Evolutionary conservation across 1,284 basidiomycete genomes (phyloP).

Genomic region (Sutorius eximius): DNA sequence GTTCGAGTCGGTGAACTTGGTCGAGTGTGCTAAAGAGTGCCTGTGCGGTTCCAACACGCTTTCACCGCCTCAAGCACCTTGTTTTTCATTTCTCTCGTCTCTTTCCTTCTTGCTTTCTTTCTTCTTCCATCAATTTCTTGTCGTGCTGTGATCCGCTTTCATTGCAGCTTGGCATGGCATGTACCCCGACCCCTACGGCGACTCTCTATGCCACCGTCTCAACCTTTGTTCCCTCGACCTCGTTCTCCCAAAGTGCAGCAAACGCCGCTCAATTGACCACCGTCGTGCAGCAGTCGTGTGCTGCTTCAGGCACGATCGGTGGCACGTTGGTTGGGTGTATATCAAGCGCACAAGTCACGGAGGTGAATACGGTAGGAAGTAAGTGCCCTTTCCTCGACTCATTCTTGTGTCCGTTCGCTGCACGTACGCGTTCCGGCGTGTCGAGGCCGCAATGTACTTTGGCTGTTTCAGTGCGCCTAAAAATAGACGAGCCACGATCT

Average conservation of each 20-base stretch:
- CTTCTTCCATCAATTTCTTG: neutral
- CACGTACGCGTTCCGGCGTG: neutral
- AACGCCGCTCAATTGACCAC: conserved; percentile 32
- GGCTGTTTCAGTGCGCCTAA: neutral
- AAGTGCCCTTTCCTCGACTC: conserved; percentile 12
- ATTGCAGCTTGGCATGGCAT: conserved; percentile 26
- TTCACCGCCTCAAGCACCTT: neutral
- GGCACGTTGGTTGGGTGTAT: conserved; percentile 31
- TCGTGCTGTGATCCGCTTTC: neutral
- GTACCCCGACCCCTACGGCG: conserved; percentile 37
- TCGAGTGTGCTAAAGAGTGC: neutral
- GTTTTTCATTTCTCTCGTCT: conserved; percentile 7
- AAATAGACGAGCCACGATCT: conserved; percentile 11
- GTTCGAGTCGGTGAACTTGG: neutral
- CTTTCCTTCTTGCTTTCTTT: neutral
- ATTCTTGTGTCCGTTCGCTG: neutral
- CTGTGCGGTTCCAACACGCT: neutral
- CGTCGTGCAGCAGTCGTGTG: conserved; percentile 33
- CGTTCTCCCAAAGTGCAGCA: conserved; percentile 33
- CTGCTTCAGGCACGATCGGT: conserved; percentile 29
- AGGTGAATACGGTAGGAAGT: conserved; percentile 37
- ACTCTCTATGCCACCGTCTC: conserved; percentile 40
- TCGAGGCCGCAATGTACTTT: conserved; percentile 6
- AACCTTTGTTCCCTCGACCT: conserved; percentile 36
- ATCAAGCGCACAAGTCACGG: conserved; percentile 26